Conservation (phyloP, 768 basidiomycete genomes). For the Hortiboletus flavorubellus region DNA sequence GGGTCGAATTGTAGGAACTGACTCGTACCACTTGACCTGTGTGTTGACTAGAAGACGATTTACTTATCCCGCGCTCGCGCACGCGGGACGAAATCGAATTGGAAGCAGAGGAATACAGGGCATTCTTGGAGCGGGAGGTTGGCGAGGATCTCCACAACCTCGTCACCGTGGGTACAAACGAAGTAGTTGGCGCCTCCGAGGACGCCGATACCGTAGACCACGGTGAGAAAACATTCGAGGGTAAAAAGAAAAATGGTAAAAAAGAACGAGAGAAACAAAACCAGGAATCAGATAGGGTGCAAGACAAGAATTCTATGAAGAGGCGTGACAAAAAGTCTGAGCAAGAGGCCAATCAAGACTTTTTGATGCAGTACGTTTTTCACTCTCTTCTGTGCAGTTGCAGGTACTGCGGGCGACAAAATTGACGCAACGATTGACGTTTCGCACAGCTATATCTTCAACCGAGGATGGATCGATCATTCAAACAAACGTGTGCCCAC, state of each 20-base stretch:
- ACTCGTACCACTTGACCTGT: not conserved
- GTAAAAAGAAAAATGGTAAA: conserved; percentile 33
- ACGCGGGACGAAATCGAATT: conserved; percentile 70
- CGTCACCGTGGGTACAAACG: conserved; percentile 48
- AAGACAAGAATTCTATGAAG: conserved; percentile 21
- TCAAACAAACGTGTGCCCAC: conserved; percentile 74
- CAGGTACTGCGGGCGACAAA: not conserved
- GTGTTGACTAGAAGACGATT: conserved; percentile 44
- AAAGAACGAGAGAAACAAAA: conserved; percentile 32
- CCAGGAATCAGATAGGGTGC: conserved; percentile 17
- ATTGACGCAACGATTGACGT: not conserved
- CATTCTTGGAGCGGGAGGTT: conserved; percentile 78
- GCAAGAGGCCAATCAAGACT: conserved; percentile 76
- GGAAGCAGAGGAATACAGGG: conserved; percentile 84
- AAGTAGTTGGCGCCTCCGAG: conserved; percentile 15
- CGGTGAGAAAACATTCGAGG: conserved; percentile 26
- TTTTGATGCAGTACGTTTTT: conserved; percentile 76
- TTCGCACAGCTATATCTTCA: conserved; percentile 79
- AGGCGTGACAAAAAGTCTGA: conserved; percentile 35
- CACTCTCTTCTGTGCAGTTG: not conserved
- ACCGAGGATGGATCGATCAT: conserved; percentile 95
- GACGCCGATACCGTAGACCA: conserved; percentile 28
- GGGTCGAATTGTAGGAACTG: not conserved
- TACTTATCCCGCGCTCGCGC: conserved; percentile 73
- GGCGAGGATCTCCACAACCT: conserved; percentile 70